Base-by-base conservation (phyloP, 306 rosid species). In the Castanea crenata region DNA sequence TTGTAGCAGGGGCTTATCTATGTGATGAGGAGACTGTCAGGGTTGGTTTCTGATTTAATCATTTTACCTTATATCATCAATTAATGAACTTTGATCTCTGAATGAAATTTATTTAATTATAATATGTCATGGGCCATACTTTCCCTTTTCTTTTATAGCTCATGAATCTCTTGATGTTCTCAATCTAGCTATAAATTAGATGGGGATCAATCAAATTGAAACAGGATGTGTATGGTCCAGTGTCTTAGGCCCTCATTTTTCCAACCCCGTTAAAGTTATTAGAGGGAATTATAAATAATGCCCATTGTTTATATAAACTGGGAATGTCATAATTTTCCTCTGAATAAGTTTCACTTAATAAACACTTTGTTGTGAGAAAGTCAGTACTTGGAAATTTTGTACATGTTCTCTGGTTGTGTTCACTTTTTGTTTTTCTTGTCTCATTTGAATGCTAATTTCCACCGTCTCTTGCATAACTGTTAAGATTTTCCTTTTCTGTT, bases 11-110 rank as follows among this genome's bases (percentile, higher is more conserved):
- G 74, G 99, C 98, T 80, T 82, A 95, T 89, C 96, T 92, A 20
- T 95, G 99, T 29, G 94, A 92, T 3, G 93, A 95, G 88, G 99
- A 93, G 81, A 91, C 97, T 11, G 99, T 92, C 81, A 90, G 91
- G 41, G 98, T 92, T 91, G 75, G 97, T 85, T 85, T 82, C 77
- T 58, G 7, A 79, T 74, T 55, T 75, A n/a, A 32, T 19, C 56
- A 46, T 3, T 64, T 74, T 76, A 41, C 61, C 44, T 34, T 63
- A 35, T 32, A 29, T 62, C 55, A 25, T 58, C 81, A 71, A 67
- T 68, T 78, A 69, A 18, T 74, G 59, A 62, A 74, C 20, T 69
- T 18, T 76, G 20, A 54, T 69, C 71, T 35, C 23, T 80, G 80
- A 51, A 59, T 41, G 38, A 65, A 56, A 12, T 63, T 31, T 68